Evolutionary conservation across 352 stramenopile genomes (phyloP).

Genomic region (Aphanomyces invadans): DNA sequence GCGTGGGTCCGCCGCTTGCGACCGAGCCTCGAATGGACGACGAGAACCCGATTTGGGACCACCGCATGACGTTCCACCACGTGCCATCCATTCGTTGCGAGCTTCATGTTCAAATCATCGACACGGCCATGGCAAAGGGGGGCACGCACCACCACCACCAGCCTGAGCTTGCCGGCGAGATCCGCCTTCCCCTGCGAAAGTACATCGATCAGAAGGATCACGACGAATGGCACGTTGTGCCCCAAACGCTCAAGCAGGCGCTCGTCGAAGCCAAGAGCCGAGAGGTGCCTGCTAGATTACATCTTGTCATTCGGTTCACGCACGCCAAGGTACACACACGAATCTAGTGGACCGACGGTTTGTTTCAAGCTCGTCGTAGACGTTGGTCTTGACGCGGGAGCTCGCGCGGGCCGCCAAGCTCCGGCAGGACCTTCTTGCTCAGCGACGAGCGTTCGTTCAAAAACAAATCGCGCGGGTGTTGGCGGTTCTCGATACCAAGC

Average conservation of each 20-base stretch:
- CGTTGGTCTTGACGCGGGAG: constrained; percentile 45
- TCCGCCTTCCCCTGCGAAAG: constrained; percentile 36
- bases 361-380: constrained; percentile 31
- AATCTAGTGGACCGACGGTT: constrained; percentile 6
- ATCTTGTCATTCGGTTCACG: constrained; percentile 33
- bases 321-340: constrained; percentile 44
- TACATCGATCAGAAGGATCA: constrained; percentile 57
- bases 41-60: constrained; percentile 40
- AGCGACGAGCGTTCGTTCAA: constrained; percentile 39
- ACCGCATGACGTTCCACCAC: constrained; percentile 28
- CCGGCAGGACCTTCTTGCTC: constrained; percentile 34
- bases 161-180: constrained; percentile 43
- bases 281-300: constrained; percentile 34
- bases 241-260: constrained; percentile 53
- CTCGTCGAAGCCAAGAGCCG: constrained; percentile 38
- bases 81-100: constrained; percentile 40
- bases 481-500: neutral
- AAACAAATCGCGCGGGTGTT: constrained; percentile 22
- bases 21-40: constrained; percentile 39
- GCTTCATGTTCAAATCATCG: constrained; percentile 45
- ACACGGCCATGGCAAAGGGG: constrained; percentile 27
- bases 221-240: constrained; percentile 46
- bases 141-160: constrained; percentile 15
- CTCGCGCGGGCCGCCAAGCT: constrained; percentile 38
- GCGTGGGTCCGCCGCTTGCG: constrained; percentile 25